Evolutionary conservation across 2,329 filamentous ascomycete species (phyloP), one percentile per base, ranked within the genome.

Genomic region (Beauveria sp.): DNA sequence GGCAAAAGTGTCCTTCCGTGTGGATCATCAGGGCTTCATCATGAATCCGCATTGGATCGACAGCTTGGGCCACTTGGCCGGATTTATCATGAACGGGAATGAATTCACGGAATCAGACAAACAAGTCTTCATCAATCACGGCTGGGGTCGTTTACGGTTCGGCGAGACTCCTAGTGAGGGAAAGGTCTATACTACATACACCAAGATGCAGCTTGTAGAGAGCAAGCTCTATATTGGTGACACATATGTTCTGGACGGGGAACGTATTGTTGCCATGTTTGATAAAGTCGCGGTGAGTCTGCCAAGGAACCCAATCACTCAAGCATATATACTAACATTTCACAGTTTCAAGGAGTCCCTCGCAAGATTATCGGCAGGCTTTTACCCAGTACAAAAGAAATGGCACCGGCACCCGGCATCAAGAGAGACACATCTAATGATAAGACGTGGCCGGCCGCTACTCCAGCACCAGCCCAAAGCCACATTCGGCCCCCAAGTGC

Each of bases 291-390:
- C 50, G 28, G 50, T 52, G n/a, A 38, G 50, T 38, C 31, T 38
- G 31, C 50, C 50, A 24, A 38, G 12, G 22, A 38, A 52, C 26
- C 18, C 28, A 20, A 20, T 38, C 50, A 18, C 18, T 51, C 3
- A 38, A 38, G 31, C 9, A 38, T 7, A 16, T 31, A 7, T 52
- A 7, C 50, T 52, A 16, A 52, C 50, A 38, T 22, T 38, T 20
- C 7, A 14, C 50, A 84, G 72, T 88, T 89, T 77, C 82, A 85
- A 71, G 79, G 83, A 67, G 86, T 88, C 58, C 85, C 86, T 46
- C 85, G 87, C 68, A 83, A 83, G 68, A 78, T 87, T 24, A 77
- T 89, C 64, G 87, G 89, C 75, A 80, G 85, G 67, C 81, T 90
- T 70, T 74, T 89, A 64, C 87, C 87, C 8, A 49, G 12, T 16